Evolutionary conservation across 805 yeast species (phyloP), one percentile per base, ranked within the genome.

Genomic region (Sugiyamaella marilandica): DNA sequence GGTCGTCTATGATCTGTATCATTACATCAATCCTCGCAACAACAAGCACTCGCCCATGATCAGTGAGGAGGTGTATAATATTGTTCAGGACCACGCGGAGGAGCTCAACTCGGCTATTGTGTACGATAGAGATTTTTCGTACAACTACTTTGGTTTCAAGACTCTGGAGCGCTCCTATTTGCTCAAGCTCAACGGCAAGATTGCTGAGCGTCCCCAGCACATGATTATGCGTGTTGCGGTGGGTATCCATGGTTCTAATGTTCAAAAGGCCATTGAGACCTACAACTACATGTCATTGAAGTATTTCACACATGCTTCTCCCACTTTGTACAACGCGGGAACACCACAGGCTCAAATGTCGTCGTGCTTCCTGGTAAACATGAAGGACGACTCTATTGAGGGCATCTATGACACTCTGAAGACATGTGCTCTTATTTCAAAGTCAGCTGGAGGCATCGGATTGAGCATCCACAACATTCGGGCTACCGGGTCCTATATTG

Each of bases 401-500:
- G 98, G 97, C 35, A 92, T 92, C 49, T 92, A 87, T 66, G 87
- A 87, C 56, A 89, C 98, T 11, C 77, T 92, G 51, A 86, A 91
- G 70, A 83, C 85, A 57, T 79, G 94, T 62, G 97, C 99, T 10
- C 73, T 89, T 63, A 91, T 92, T 48, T 89, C 96, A 49, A 92
- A 92, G 72, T 81, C 94, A 33, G 92, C 98, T 10, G 99, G 99
- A 57, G 99, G 99, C 54, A 83, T 92, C 57, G 99, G 99, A 33
- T 70, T 92, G 50, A 95, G 90, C 67, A 80, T 89, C 48, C 90
- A 87, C 66, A 87, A 91, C 72, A 85, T 92, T 51, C 81, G 98
- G 64, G 79, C 94, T 5, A 77, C 84, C 14, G 98, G 97, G 9
- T 79, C 96, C 1, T 83, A 84, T 67, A 90, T 92, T 60, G 85